phyloP scores from a whole-genome alignment of 305 asterid genomes.

The Solanum hybrid region DNA sequence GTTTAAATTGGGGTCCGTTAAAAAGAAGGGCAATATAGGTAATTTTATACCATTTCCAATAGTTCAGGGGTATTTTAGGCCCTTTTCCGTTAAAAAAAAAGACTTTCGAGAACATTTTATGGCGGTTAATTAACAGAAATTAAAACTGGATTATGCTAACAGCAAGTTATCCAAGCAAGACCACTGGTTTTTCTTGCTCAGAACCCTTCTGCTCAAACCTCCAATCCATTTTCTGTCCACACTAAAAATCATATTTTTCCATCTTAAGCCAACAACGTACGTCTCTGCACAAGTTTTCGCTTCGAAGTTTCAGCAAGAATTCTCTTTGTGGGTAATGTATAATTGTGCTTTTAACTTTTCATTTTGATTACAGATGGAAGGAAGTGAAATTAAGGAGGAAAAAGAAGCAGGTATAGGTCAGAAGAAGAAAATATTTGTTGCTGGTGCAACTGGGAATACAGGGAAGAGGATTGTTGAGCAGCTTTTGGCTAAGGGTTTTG shows the following conservation, averaged over 20 bases:
- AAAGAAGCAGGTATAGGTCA: conserved; percentile 12
- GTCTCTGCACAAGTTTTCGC: background rate
- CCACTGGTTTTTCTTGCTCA: conserved; percentile 12
- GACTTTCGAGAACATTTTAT: background rate
- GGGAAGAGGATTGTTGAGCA: conserved; percentile 92
- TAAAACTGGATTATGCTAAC: background rate
- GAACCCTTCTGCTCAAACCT: conserved; percentile 5
- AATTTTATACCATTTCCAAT: too few relatives aligned
- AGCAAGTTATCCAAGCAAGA: background rate
- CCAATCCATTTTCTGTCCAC: conserved; percentile 6
- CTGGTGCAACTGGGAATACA: conserved; percentile 90
- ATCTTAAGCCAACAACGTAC: conserved; percentile 41
- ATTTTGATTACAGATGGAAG: conserved; percentile 49
- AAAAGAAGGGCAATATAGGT: too few relatives aligned
- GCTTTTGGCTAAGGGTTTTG: conserved; percentile 79
- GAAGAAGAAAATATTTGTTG: conserved; percentile 73
- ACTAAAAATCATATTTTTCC: conserved; percentile 4
- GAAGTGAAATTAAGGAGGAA: conserved; percentile 50
- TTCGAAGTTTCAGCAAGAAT: background rate
- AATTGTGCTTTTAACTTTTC: conserved; percentile 1
- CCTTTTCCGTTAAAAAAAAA: too few relatives aligned
- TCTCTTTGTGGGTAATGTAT: background rate
- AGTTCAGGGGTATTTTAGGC: too few relatives aligned
- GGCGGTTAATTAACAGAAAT: background rate
- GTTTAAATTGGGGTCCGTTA: too few relatives aligned